Conservation (phyloP, 129 eudicot species). For the Chrysanthemum makinoi region DNA sequence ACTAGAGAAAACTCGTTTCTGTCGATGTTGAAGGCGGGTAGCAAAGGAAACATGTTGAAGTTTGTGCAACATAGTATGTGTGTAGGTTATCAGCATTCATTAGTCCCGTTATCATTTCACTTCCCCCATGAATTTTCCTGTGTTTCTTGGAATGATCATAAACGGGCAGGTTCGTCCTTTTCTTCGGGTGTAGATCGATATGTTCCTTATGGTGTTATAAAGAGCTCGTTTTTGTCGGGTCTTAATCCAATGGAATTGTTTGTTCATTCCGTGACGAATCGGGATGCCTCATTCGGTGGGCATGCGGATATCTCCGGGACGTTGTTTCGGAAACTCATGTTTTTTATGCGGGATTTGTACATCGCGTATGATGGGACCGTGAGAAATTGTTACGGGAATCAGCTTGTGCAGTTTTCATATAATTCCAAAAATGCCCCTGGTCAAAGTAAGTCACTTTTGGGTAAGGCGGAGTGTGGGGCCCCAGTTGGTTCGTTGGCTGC, state of each 20-base stretch:
- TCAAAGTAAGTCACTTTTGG: slow-evolving; percentile 26
- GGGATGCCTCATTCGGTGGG: slow-evolving; percentile 87
- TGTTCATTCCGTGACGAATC: slow-evolving; percentile 68
- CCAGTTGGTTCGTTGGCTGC: slow-evolving; percentile 92
- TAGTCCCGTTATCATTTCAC: slow-evolving; percentile 62
- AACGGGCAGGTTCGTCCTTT: slow-evolving; percentile 28
- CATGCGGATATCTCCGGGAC: slow-evolving; percentile 92
- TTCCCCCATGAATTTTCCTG: slow-evolving; percentile 72
- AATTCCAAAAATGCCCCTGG: slow-evolving; percentile 14
- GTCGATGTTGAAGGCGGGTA: slow-evolving; percentile 85
- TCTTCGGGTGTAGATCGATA: slow-evolving; percentile 39
- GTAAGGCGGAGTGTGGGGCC: slow-evolving; percentile 47
- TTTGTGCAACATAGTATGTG: slow-evolving; percentile 87
- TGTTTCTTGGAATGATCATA: slow-evolving; percentile 70
- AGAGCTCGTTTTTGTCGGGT: slow-evolving; percentile 58
- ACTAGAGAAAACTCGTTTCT: slow-evolving; percentile 56
- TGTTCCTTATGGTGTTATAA: slow-evolving; percentile 61
- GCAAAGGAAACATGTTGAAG: slow-evolving; percentile 78
- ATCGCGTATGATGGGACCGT: slow-evolving; percentile 82
- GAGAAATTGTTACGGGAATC: slow-evolving; percentile 74
- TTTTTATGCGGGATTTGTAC: slow-evolving; percentile 80
- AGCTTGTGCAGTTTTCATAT: slow-evolving; percentile 71
- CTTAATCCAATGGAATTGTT: slow-evolving; percentile 80
- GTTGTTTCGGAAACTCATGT: slow-evolving; percentile 61
- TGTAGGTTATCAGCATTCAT: slow-evolving; percentile 75